Evolutionary conservation across 768 basidiomycete species (phyloP).

Genomic region (Lentinula raphanica): DNA sequence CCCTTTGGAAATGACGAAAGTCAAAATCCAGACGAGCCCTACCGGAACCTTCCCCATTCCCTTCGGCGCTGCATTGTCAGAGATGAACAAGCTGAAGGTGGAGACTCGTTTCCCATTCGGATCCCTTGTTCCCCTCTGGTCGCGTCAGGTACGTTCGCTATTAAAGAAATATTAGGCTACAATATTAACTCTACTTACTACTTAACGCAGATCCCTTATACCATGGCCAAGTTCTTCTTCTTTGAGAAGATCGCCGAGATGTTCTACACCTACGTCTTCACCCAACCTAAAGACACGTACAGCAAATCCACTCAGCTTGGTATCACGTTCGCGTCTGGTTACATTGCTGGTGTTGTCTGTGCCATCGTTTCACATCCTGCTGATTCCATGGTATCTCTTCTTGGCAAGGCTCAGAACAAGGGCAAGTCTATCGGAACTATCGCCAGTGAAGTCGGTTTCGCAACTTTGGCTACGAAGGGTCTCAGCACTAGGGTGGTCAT

Average conservation of each 20-base stretch:
- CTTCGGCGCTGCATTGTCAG: slow-evolving; percentile 64
- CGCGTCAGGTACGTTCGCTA: slow-evolving; percentile 58
- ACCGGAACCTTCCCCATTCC: slow-evolving; percentile 72
- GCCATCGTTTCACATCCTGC: slow-evolving; percentile 96
- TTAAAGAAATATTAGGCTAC: background rate
- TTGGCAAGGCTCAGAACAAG: slow-evolving; percentile 85
- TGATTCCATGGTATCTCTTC: slow-evolving; percentile 87
- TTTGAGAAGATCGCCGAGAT: slow-evolving; percentile 83
- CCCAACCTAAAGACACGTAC: slow-evolving; percentile 72
- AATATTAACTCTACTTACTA: background rate
- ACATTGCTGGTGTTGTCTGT: slow-evolving; percentile 93
- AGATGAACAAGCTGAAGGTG: slow-evolving; percentile 61
- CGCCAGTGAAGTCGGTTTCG: slow-evolving; percentile 63
- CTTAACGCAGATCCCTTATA: slow-evolving; percentile 89
- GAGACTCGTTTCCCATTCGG: slow-evolving; percentile 85
- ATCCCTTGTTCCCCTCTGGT: slow-evolving; percentile 82
- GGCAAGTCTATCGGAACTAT: slow-evolving; percentile 74
- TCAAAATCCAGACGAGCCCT: slow-evolving; percentile 81
- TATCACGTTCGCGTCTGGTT: slow-evolving; percentile 85
- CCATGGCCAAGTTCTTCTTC: slow-evolving; percentile 99
- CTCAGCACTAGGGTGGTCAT: slow-evolving; percentile 83
- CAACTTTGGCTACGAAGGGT: slow-evolving; percentile 72
- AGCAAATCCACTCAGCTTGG: slow-evolving; percentile 82
- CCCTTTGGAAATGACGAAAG: slow-evolving; percentile 91
- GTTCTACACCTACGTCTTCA: slow-evolving; percentile 87